Evolutionary conservation across 169 alveolate species (phyloP).

Genomic region (Plasmodium gonderi): DNA sequence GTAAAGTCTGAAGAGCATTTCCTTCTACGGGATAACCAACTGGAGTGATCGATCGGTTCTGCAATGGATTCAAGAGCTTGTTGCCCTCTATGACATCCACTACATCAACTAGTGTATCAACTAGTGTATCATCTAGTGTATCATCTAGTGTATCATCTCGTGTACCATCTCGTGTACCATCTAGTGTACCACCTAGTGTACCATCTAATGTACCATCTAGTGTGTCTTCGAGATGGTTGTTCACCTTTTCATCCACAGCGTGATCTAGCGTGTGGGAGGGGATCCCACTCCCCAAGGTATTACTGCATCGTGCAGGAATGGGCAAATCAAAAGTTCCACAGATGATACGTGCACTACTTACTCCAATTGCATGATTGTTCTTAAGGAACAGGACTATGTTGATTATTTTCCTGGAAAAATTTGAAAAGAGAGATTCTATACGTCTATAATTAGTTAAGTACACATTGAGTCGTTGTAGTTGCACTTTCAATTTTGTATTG

Average conservation of each 20-base stretch:
- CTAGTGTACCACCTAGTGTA: no score
- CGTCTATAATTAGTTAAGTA: background rate
- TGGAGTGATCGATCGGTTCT: no score
- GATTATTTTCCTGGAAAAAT: conserved; percentile 20
- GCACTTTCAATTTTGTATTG: conserved; percentile 10
- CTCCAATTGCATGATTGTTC: conserved; percentile 11
- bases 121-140: background rate
- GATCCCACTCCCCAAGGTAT: no score
- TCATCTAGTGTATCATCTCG: background rate
- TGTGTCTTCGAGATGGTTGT: no score
- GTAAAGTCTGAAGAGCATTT: background rate
- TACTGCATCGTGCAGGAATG: no score
- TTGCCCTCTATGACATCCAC: background rate
- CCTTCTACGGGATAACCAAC: background rate
- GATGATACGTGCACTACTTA: no score
- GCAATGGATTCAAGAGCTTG: no score
- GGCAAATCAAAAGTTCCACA: no score
- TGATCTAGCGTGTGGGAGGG: no score
- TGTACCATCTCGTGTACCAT: background rate
- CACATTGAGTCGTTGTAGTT: conserved; percentile 5
- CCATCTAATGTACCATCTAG: no score
- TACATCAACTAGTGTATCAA: background rate
- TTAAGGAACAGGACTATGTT: conserved; percentile 5
- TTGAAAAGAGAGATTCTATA: conserved; percentile 17
- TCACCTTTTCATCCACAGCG: no score